Conservation (phyloP, 225 moss, liverwort and hornwort genomes). For the Straminergon stramineum region DNA sequence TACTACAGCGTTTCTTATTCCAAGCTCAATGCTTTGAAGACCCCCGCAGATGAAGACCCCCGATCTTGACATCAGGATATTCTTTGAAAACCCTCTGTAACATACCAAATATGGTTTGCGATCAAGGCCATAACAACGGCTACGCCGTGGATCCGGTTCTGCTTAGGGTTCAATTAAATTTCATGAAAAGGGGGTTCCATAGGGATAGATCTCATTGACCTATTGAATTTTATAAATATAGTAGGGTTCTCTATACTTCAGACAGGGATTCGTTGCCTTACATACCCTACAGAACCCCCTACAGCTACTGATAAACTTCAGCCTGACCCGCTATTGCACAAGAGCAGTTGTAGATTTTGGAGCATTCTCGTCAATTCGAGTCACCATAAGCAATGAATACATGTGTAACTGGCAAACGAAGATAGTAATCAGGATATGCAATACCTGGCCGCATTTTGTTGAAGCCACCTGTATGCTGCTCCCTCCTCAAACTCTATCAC, state of each 20-base stretch:
- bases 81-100: background rate
- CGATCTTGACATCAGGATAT: background rate
- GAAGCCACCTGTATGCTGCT: constrained; percentile 44
- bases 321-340: background rate
- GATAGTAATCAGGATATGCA: background rate
- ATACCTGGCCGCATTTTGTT: constrained; percentile 46
- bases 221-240: background rate
- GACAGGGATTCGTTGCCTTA: background rate
- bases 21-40: background rate
- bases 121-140: background rate
- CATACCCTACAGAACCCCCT: background rate
- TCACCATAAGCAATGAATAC: background rate
- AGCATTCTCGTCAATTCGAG: background rate
- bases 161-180: background rate
- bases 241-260: background rate
- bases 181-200: background rate
- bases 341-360: background rate
- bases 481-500: constrained; percentile 32
- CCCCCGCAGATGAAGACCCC: background rate
- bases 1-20: background rate
- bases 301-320: background rate
- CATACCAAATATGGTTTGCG: background rate
- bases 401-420: background rate
- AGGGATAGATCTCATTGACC: background rate
- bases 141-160: background rate